phyloP scores from a whole-genome alignment of 192 early-diverging fungal species.

The Gonapodya prolifera region DNA sequence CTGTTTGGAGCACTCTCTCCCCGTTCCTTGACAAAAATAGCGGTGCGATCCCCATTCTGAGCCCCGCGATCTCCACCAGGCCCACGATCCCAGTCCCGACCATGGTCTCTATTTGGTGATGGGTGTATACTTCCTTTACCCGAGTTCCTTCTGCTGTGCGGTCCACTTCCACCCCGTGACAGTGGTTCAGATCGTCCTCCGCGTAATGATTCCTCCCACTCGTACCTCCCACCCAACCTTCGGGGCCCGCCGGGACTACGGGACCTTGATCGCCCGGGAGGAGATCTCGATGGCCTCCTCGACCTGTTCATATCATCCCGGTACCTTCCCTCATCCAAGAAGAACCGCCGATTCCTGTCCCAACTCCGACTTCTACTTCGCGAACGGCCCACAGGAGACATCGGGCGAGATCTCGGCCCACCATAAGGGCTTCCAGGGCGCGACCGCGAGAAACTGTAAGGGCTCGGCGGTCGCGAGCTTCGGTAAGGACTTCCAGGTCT shows the following conservation, averaged over 20 bases:
- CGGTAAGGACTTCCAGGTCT: neutral
- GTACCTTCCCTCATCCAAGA: neutral
- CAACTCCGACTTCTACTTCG: neutral
- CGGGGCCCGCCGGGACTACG: neutral
- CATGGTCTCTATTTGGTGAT: neutral
- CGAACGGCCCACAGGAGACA: neutral
- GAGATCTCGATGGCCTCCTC: neutral
- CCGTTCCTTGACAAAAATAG: neutral
- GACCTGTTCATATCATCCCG: neutral
- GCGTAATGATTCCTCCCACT: neutral
- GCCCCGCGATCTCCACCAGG: neutral
- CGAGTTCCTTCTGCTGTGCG: neutral
- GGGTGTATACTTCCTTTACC: neutral
- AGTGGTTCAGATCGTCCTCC: neutral
- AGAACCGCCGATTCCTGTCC: neutral
- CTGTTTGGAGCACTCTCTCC: neutral
- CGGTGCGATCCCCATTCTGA: neutral
- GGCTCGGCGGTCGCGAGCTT: neutral
- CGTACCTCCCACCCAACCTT: neutral
- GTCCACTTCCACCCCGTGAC: neutral
- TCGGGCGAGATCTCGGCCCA: neutral
- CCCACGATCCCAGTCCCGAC: neutral
- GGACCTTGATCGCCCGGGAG: neutral
- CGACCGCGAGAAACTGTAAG: neutral
- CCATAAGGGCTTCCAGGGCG: neutral